These are phyloP conservation scores for Gaeumannomyces sp. DNA, from an alignment of 2,329 filamentous ascomycete genomes.

Conservation along the genomic window DNA sequence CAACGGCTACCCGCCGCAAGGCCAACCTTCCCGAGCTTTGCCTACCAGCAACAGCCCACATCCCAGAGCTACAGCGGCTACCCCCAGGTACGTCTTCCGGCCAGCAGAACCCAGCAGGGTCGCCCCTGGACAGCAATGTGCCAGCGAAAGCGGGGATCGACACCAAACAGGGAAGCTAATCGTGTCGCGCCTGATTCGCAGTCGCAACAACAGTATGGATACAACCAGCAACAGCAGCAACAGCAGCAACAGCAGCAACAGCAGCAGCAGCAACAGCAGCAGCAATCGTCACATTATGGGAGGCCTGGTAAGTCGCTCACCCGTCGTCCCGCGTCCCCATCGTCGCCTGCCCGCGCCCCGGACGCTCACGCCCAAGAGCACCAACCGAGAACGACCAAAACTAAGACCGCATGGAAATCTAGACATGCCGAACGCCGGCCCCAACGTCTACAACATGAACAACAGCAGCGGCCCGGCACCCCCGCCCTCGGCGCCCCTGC, in stretches of 20 bases:
- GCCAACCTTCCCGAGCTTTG: conserved; percentile 20
- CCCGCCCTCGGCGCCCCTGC: conserved; percentile 60
- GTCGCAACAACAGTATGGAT: conserved; percentile 34
- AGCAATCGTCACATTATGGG: conserved; percentile 34
- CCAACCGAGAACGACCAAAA: background rate
- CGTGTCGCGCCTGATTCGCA: background rate
- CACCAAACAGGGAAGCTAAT: background rate
- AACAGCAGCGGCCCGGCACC: conserved; percentile 55
- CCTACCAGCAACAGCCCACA: conserved; percentile 42
- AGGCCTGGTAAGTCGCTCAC: conserved; percentile 38
- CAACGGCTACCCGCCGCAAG: conserved; percentile 40
- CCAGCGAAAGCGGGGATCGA: background rate
- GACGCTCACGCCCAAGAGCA: background rate
- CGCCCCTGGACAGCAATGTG: background rate
- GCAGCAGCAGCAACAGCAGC: conserved; percentile 32
- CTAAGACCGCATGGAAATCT: conserved; percentile 13
- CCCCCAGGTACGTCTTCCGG: conserved; percentile 28
- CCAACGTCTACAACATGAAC: conserved; percentile 50
- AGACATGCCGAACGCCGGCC: conserved; percentile 37
- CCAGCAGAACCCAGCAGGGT: conserved; percentile 1
- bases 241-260: conserved; percentile 33
- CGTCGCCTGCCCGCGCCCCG: background rate
- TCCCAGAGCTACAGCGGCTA: conserved; percentile 41
- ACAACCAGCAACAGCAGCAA: conserved; percentile 32
- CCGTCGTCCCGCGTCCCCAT: background rate